phyloP scores from a whole-genome alignment of 345 rosid genomes.

The Luvunga scandens region DNA sequence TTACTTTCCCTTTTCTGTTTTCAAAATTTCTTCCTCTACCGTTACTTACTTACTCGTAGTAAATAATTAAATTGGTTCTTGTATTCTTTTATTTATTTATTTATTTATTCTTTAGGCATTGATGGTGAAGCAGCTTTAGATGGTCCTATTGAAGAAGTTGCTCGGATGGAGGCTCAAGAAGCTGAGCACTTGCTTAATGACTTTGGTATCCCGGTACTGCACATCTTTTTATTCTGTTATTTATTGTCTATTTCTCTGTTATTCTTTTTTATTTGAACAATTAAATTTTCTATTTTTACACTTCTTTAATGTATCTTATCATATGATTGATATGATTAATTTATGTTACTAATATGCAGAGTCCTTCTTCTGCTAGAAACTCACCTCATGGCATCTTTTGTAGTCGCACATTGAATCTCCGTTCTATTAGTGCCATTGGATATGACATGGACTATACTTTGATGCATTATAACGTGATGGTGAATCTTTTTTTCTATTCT shows the following conservation, averaged over 20 bases:
- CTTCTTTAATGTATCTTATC: too few species aligned
- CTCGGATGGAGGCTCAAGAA: conserved; percentile 64
- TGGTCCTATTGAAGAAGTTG: conserved; percentile 95
- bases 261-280: conserved; percentile 5
- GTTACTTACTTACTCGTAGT: background rate
- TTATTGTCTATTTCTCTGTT: background rate
- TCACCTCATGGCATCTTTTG: conserved; percentile 95
- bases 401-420: conserved; percentile 87
- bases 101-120: conserved; percentile 35
- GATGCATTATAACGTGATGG: conserved; percentile 93
- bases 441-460: conserved; percentile 99
- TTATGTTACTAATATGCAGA: conserved; percentile 38
- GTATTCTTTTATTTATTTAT: conserved; percentile 8
- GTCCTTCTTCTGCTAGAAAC: conserved; percentile 73
- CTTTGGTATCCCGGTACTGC: conserved; percentile 67
- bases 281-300: too few species aligned
- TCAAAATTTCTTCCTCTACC: too few species aligned
- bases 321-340: background rate
- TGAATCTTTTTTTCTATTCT: conserved; percentile 21
- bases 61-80: background rate
- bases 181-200: conserved; percentile 68
- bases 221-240: background rate
- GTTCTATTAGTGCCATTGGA: conserved; percentile 95
- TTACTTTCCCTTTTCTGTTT: too few species aligned
- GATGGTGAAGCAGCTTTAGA: conserved; percentile 60